Evolutionary conservation across 2,329 filamentous ascomycete genomes (phyloP).

Genomic region (Emmonsiellopsis sp.): DNA sequence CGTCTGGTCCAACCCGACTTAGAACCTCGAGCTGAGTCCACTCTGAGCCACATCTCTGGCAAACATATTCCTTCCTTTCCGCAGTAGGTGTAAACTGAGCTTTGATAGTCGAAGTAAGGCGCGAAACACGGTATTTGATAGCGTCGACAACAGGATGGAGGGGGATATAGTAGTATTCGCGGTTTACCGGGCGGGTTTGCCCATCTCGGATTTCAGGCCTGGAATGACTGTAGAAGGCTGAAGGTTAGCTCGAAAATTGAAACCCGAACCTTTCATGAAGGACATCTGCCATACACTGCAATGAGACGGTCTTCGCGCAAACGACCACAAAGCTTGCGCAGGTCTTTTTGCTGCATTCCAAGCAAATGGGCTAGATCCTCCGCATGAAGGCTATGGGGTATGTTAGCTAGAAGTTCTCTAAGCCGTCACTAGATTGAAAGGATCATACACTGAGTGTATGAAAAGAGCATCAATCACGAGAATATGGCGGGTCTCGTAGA

Average conservation of each 20-base stretch:
- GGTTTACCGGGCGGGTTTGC: slow-evolving; percentile 69
- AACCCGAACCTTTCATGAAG: slow-evolving; percentile 4
- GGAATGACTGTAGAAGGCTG: slow-evolving; percentile 46
- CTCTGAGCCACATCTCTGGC: slow-evolving; percentile 69
- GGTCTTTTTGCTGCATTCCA: slow-evolving; percentile 81
- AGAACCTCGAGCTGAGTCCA: slow-evolving; percentile 88
- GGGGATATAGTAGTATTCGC: slow-evolving; percentile 96
- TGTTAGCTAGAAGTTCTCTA: slow-evolving; percentile 8
- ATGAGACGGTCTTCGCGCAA: slow-evolving; percentile 81
- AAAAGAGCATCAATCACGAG: slow-evolving; percentile 73
- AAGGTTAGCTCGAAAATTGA: slow-evolving; percentile 10
- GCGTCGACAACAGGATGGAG: slow-evolving; percentile 90
- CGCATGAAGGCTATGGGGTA: slow-evolving; percentile 56
- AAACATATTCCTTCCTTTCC: slow-evolving; percentile 89
- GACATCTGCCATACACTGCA: slow-evolving; percentile 52
- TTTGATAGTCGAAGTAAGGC: slow-evolving; percentile 81
- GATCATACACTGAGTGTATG: slow-evolving; percentile 58
- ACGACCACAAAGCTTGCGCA: slow-evolving; percentile 80
- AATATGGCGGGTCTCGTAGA: slow-evolving; percentile 78
- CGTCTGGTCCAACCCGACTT: slow-evolving; percentile 56
- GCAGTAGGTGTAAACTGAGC: slow-evolving; percentile 67
- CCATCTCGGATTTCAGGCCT: slow-evolving; percentile 72
- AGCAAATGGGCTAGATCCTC: slow-evolving; percentile 81
- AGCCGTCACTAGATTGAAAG: slow-evolving; percentile 9
- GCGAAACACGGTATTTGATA: slow-evolving; percentile 89